Base-by-base conservation (phyloP, 768 basidiomycete species). In the Royoungia palumana region DNA sequence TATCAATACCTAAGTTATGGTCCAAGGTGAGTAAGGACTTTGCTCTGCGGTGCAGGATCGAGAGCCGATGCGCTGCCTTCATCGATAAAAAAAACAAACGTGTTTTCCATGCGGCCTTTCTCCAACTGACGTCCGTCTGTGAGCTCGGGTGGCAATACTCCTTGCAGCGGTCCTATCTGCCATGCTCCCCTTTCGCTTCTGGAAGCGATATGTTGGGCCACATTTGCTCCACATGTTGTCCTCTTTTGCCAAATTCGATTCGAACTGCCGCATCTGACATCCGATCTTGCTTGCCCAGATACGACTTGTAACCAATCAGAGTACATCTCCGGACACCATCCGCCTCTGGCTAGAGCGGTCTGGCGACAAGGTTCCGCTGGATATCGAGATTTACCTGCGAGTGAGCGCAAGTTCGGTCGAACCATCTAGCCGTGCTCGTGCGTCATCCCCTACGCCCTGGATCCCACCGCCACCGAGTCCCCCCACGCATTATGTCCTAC, bases 331-430 rank as follows among this genome's bases (percentile, higher is more conserved):
- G 22, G 88, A 91, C 60, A 88, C 83, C 6, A 79, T 91, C 41
- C 83, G 89, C 8, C 75, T 91, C 11, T 91, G 89, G 88, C 75
- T 91, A 0, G 87, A 89, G 63, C 82, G 88, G 22, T 85, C 89
- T 12, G 89, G 89, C 16, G 70, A 74, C 44, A 75, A 68, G 5
- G 80, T 83, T 6, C 83, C 88, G 6, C 75, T 91, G 9, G 89
- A 89, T 62, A 87, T 91, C 50, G 87, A 89, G 62, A 88, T 91
- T 40, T 83, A 81, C 63, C 70, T 91, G 34, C 82, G 81, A 30
- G 77, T 83, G 22, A 69, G 70, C 30, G 67, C 59, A 17, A 47
- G 62, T 34, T 63, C 61, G 54, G 37, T 59, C 5, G 56, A 63
- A 28, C 22, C 53, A 9, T 54, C 56, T 42, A 47, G 42, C 47